Evolutionary conservation across 1,284 basidiomycete species (phyloP), one percentile per base, ranked within the genome.

Genomic region (Tranzscheliella williamsii): DNA sequence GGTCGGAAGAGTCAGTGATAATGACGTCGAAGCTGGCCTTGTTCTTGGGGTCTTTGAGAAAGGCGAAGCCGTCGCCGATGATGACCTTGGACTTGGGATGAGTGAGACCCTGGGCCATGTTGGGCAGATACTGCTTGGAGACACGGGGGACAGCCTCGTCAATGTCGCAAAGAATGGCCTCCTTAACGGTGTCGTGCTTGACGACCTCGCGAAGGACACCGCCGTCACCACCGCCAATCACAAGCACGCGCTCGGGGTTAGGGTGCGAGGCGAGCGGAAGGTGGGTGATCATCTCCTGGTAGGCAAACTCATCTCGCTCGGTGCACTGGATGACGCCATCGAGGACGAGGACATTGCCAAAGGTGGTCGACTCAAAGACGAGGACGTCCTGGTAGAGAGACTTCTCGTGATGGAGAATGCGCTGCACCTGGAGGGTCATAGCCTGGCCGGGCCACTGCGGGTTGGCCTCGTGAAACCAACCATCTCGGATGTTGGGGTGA

Each of bases 261-360:
- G 95, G 94, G 80, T 98, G 94, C 61, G 88, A 92, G 20, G 90
- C 87, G 64, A 98, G 84, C 29, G 94, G 94, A 39, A 99, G 82
- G 81, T 97, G 93, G 16, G 94, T 85, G 73, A 99, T 98, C 94
- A 98, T 97, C 82, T 99, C 94, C 79, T 98, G 95, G 81, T 97
- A 97, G 86, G 92, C 91, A 80, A 97, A 98, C 80, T 98, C 94
- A 79, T 97, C 94, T 42, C 93, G 87, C 82, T 98, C 94, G 2
- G 93, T 94, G 81, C 88, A 91, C 79, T 98, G 94, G 69, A 98
- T 90, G 58, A 89, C 91, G 54, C 92, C 91, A 79, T 98, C 95
- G 34, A 98, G 86, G 37, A 95, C 88, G 58, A 98, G 85, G 38
- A 98, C 92, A 75, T 97, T 97, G 27, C 94, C 62, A 41, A 65